Percentiles rank a stretch among this genome's conserved stretches.
Conservation (phyloP, 176 grass and related monocot genomes). For the Poa pratensis region DNA sequence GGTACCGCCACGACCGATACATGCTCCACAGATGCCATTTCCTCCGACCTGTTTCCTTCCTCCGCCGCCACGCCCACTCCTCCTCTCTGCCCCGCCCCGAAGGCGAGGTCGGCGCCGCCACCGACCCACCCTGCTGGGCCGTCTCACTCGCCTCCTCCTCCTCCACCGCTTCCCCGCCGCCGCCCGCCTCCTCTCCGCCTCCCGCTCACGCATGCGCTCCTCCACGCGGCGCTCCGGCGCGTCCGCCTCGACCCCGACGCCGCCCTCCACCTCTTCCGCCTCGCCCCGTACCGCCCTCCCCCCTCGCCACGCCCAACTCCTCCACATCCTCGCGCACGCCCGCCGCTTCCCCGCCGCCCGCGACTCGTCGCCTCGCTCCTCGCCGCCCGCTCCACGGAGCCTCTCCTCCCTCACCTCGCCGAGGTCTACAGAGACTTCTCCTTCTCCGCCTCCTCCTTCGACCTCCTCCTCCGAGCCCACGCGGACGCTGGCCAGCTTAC, state of each 20-base stretch:
- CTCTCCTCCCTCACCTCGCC: constrained; percentile 62
- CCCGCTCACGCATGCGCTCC: too few relatives aligned
- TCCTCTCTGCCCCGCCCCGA: not conserved
- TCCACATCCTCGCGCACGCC: constrained; percentile 76
- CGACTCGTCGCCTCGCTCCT: too few relatives aligned
- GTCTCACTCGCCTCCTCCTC: constrained; percentile 77
- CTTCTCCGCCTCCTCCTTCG: constrained; percentile 78
- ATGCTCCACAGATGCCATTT: constrained; percentile 47
- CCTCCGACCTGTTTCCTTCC: constrained; percentile 13
- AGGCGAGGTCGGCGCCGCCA: not conserved
- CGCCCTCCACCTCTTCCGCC: constrained; percentile 63
- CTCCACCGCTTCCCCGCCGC: constrained; percentile 62
- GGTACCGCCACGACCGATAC: not conserved
- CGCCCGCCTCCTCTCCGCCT: too few relatives aligned
- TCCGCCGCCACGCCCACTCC: constrained; percentile 47
- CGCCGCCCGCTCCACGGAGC: constrained; percentile 9
- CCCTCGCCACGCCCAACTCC: constrained; percentile 70
- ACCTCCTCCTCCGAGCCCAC: constrained; percentile 77
- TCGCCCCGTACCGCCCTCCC: constrained; percentile 56
- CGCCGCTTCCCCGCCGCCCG: constrained; percentile 64
- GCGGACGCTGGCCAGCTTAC: constrained; percentile 46
- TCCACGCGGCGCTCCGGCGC: constrained; percentile 57
- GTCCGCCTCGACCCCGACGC: constrained; percentile 73
- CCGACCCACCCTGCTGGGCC: constrained; percentile 52
- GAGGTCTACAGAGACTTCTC: constrained; percentile 76